phyloP scores from a whole-genome alignment of 176 grass and related monocot species.

The Dendrocalamus sinicus region DNA sequence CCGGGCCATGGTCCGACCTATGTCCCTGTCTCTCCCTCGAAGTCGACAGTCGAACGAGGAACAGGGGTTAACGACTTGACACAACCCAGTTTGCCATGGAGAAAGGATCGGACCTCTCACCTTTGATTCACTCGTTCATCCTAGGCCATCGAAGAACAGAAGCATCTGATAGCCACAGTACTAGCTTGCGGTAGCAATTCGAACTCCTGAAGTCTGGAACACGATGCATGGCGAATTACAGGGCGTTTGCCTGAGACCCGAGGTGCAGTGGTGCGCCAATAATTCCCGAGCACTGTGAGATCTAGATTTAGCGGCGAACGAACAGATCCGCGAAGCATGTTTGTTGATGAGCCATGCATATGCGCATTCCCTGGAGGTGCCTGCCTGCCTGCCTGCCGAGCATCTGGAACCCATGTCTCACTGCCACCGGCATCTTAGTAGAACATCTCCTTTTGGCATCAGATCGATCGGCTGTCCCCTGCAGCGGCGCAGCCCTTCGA shows the following conservation, averaged over 20 bases:
- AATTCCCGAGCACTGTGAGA: slow-evolving; percentile 11
- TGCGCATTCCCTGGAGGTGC: neutral
- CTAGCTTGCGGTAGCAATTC: neutral
- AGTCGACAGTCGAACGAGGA: neutral
- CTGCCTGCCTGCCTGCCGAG: neutral
- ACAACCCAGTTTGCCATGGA: neutral
- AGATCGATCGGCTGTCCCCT: neutral
- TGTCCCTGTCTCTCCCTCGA: neutral
- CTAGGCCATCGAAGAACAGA: neutral
- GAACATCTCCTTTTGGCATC: neutral
- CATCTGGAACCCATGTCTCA: neutral
- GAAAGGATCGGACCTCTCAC: neutral
- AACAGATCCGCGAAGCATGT: neutral
- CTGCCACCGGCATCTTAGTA: neutral
- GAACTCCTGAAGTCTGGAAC: neutral
- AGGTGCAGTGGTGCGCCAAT: neutral
- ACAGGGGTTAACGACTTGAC: neutral
- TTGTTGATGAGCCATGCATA: neutral
- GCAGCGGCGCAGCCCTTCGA: neutral
- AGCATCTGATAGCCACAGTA: neutral
- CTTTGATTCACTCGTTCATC: neutral
- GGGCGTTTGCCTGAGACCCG: neutral
- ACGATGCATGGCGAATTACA: neutral
- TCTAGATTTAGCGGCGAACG: neutral
- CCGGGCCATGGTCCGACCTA: neutral